Evolutionary conservation across 2,329 filamentous ascomycete species (phyloP), one percentile per base, ranked within the genome.

Genomic region (Hypoxylon sp.): DNA sequence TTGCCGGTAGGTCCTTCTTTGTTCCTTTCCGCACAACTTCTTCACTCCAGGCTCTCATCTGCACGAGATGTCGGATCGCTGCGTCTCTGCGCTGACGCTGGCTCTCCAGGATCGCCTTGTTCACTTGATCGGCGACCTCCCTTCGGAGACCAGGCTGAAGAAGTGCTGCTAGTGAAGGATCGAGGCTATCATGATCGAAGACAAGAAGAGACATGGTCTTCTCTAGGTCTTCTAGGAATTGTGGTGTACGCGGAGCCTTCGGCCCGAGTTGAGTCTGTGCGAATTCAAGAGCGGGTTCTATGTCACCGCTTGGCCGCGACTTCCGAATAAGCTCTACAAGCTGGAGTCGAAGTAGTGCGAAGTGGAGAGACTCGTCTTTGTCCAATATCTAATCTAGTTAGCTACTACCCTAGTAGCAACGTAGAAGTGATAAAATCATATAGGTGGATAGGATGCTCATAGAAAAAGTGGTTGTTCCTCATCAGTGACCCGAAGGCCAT

Each of bases 181-280:
- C 84, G 26, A 97, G 80, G 42, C 84, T 87, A 43, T 94, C 89
- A n/a, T 84, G 81, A 1, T 90, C 86, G 63, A 97, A 96, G 31
- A 99, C 88, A 27, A 99, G 78, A 29, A 99, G 80, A 0, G 91
- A 88, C 87, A 99, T 96, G 0, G 94, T 97, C 67, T 87, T 84
- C 72, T 99, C 94, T 7, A 99, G 78, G 55, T 96, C 91, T 59
- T 88, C 83, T 8, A 97, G 78, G 60, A 96, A 97, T 32, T 88
- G 84, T 3, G 83, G 81, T 60, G 91, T 91, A 4, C 85, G 90
- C 0, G 92, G 87, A 5, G 93, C 94, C 46, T 91, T 86, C 3
- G 94, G 92, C 7, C 91, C 91, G 9, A 99, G 82, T 63, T 97
- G 88, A 25, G 87, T 83, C 1, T 89, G 91, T 1, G 94, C 94